Evolutionary conservation across 148 eudicot species (phyloP).

Genomic region (Arctostaphylos glauca): DNA sequence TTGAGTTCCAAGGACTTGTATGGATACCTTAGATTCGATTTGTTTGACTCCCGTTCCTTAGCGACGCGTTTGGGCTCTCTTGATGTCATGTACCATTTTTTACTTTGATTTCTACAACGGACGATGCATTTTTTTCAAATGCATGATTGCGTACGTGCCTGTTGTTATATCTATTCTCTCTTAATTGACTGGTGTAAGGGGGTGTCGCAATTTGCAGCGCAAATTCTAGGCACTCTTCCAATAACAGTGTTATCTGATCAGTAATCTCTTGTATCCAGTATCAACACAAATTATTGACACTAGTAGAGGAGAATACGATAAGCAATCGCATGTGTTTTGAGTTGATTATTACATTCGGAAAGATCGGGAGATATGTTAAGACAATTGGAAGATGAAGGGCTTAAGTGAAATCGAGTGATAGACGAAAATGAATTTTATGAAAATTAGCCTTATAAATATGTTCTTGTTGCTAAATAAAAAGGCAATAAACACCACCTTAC

Average conservation of each 20-base stretch:
- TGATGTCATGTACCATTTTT: neutral
- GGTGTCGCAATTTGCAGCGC: neutral
- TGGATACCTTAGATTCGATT: neutral
- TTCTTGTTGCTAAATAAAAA: no score
- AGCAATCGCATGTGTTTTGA: no score
- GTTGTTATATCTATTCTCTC: neutral
- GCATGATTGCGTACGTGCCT: neutral
- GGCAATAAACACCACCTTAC: no score
- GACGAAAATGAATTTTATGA: no score
- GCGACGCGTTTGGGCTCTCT: neutral
- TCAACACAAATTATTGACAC: no score
- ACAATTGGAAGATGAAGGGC: no score
- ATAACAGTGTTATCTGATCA: neutral
- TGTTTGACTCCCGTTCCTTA: neutral
- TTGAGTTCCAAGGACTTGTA: neutral
- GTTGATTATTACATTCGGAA: no score
- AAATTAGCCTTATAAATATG: no score
- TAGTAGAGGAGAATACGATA: no score
- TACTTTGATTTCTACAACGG: neutral
- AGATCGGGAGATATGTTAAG: no score
- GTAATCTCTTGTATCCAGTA: neutral
- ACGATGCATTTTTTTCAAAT: neutral
- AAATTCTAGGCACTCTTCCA: neutral
- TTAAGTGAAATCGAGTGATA: no score
- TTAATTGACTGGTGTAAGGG: neutral